phyloP scores from a whole-genome alignment of 176 grass and related monocot genomes.

The Paspalum vaginatum region DNA sequence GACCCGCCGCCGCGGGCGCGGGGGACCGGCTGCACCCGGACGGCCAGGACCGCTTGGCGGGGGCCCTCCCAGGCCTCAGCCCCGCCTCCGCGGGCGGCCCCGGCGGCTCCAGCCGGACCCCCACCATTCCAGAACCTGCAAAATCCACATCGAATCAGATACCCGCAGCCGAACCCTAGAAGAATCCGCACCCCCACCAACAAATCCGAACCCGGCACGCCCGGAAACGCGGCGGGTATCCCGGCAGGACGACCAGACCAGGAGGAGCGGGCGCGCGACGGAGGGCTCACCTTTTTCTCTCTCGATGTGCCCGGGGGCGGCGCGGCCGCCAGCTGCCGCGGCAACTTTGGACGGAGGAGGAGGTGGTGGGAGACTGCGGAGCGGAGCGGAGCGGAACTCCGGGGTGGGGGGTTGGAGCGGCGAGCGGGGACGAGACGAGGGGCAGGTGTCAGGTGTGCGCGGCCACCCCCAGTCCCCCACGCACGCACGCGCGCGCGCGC shows the following conservation, averaged over 20 bases:
- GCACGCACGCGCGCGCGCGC: not conserved
- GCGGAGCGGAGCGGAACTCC: not conserved
- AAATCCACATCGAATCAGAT: conserved; percentile 5
- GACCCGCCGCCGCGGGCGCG: not conserved
- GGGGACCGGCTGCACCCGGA: conserved; percentile 45
- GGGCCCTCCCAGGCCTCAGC: conserved; percentile 15
- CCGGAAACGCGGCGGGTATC: not conserved
- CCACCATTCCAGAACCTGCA: conserved; percentile 42
- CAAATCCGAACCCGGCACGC: not conserved
- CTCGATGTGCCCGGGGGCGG: not conserved
- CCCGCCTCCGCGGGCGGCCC: not conserved
- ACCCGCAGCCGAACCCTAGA: not conserved
- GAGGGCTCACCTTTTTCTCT: not conserved
- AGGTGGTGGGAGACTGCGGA: too few relatives aligned
- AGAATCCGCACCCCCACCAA: not conserved
- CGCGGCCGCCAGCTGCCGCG: not conserved
- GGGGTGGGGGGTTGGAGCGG: not conserved
- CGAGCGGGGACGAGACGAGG: not conserved
- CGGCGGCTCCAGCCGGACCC: conserved; percentile 28
- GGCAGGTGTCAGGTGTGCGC: too few relatives aligned
- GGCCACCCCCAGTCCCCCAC: too few relatives aligned
- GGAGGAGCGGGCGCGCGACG: not conserved
- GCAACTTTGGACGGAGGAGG: not conserved
- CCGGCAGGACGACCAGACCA: not conserved
- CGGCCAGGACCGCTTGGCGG: conserved; percentile 51